Evolutionary conservation across 2,329 filamentous ascomycete genomes (phyloP), one percentile per base, ranked within the genome.

Genomic region (Fusarium foetens): DNA sequence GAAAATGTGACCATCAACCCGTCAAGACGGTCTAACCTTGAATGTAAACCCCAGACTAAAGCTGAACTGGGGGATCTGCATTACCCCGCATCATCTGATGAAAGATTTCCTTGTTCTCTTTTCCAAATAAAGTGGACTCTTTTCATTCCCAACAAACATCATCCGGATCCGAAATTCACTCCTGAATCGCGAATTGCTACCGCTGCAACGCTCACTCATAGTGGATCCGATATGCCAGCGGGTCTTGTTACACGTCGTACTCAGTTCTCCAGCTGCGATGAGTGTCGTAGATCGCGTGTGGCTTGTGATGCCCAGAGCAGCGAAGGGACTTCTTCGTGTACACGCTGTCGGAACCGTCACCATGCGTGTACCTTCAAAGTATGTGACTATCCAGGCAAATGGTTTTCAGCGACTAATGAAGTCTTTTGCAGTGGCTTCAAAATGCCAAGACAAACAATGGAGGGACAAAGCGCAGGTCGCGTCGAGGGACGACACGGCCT

Each of bases 271-370:
- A 80, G 79, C 55, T 80, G 79, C 54, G 79, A 80, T 52, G 76
- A 76, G 27, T 80, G 79, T 54, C 79, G 78, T 35, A 65, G 76
- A 57, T 79, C 76, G 10, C 77, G 79, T 25, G 77, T 80, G 25
- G 77, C 77, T 12, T 80, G 79, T 54, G 78, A 80, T 52, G 77
- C 77, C 3, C 63, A 69, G 38, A 73, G 58, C 48, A 70, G 57
- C 1, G 91, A 90, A 14, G 86, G 90, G 72, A 89, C 92, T 45
- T 92, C 87, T 19, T 87, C 90, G 71, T 94, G 92, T 5, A 93
- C 91, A 0, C 93, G 86, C 72, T 93, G 79, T 53, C 55, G 68
- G 46, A 77, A 77, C 51, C 73, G 77, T 13, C 52, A 70, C 31
- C 70, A 69, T 27, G 35, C 66, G 14, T 80, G 79, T 53, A 81